These are phyloP conservation scores for Klebsormidium nitens DNA, from an alignment of 139 green algal genomes.

Conservation along the genomic window DNA sequence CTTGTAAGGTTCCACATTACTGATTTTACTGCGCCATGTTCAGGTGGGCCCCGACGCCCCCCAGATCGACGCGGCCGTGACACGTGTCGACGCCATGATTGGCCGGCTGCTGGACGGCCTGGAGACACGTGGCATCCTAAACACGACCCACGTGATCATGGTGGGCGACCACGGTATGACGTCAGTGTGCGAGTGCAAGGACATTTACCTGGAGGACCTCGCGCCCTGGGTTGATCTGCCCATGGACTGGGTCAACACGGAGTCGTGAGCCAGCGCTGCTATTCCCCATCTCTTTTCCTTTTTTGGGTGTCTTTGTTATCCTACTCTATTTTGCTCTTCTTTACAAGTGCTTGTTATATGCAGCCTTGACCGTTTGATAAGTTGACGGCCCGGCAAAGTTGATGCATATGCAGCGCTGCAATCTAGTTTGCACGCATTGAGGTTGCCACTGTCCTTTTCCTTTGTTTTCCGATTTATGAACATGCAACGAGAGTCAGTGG, in stretches of 20 bases:
- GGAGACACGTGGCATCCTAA: constrained; percentile 2
- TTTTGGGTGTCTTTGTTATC: background rate
- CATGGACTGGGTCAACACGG: constrained; percentile 26
- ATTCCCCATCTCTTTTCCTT: background rate
- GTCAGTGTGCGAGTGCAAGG: constrained; percentile 3
- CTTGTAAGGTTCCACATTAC: no score
- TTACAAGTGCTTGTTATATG: no score
- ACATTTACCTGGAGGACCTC: constrained; percentile 25
- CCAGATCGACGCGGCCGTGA: constrained; percentile 12
- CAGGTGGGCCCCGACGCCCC: constrained; percentile 9
- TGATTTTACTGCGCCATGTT: no score
- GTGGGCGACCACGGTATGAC: constrained; percentile 38
- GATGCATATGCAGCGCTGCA: no score
- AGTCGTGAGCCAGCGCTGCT: no score
- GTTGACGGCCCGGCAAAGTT: no score
- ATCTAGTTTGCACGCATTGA: no score
- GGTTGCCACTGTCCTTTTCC: no score
- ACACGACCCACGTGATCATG: constrained; percentile 23
- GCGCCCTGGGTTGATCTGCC: background rate
- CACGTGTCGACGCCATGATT: constrained; percentile 8
- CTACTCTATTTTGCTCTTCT: no score
- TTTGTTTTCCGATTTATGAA: no score
- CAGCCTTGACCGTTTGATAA: no score
- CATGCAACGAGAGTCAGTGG: no score
- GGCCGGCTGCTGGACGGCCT: constrained; percentile 27